Base-by-base conservation (phyloP, 768 basidiomycete species). In the Termitomyces eurrhizus region DNA sequence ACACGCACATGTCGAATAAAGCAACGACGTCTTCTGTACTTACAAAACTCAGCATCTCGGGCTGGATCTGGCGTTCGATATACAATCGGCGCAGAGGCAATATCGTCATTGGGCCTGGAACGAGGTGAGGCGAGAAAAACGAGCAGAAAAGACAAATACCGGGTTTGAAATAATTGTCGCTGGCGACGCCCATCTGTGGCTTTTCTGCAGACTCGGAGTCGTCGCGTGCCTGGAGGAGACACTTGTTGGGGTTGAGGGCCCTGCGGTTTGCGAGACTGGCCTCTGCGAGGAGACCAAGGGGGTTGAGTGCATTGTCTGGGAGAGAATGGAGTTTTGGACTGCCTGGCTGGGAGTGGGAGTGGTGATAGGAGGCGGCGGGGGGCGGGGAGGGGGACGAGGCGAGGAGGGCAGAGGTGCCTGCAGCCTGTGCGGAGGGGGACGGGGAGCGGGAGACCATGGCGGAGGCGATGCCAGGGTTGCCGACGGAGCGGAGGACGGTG, bases 261-360 rank as follows among this genome's bases (percentile, higher is more conserved):
- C 85, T 78, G 6, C 90, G 82, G 65, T 89, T 91, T 1, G 88
- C 89, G 32, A 92, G 75, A 67, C 89, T 92, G 0, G 93, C 92
- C 69, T 98, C 95, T 0, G 94, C 96, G 18, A 98, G 81, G 0
- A 98, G 77, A 0, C 96, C 96, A 12, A 98, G 79, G 5, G 96
- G 96, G 64, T 96, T 98, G 42, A 98, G 77, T 0, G 90, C 77
- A 69, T 96, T 96, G 72, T 98, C 95, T 0, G 96, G 96, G 5
- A 98, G 75, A 0, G 87, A 92, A 65, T 96, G 94, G 2, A 98
- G 78, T 68, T 95, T 90, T 0, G 95, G 95, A 1, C 93, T 95
- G 2, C 80, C 79, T 1, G 77, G 52, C 59, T 58, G 74, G 63
- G 58, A 66, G 13, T 74, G 68, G 26, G 72, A 62, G 24, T 67